phyloP scores from a whole-genome alignment of 2,329 filamentous ascomycete species.

The Fusarium sp. region DNA sequence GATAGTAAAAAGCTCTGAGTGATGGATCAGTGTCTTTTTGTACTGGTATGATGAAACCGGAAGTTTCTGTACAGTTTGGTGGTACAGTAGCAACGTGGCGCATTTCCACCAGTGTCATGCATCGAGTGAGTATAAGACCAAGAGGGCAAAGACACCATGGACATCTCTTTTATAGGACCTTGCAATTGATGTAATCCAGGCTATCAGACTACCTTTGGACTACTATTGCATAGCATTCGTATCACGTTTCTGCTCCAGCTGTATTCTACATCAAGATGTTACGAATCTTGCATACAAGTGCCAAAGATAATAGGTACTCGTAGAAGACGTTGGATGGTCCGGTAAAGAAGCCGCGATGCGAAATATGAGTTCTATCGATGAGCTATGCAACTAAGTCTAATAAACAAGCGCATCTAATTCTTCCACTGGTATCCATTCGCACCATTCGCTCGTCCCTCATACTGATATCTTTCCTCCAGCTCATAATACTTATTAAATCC shows the following conservation, averaged over 20 bases:
- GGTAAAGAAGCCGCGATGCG: neutral
- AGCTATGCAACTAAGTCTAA: neutral
- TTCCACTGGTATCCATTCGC: constrained; percentile 32
- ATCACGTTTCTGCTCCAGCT: neutral
- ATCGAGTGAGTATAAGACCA: neutral
- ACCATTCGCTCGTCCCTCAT: constrained; percentile 29
- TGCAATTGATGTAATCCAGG: neutral
- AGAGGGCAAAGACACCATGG: neutral
- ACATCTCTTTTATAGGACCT: rapidly evolving
- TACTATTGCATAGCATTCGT: neutral
- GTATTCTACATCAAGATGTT: neutral
- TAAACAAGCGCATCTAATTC: neutral
- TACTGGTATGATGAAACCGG: neutral
- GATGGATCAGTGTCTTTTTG: neutral
- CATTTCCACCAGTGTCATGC: neutral
- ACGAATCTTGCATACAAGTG: neutral
- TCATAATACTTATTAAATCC: constrained; percentile 58
- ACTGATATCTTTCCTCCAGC: constrained; percentile 38
- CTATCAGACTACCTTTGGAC: neutral
- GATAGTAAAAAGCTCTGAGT: neutral
- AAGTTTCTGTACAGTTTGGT: neutral
- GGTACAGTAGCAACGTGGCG: neutral
- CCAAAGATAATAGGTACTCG: neutral
- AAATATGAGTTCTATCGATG: neutral
- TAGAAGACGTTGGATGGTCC: rapidly evolving